Base-by-base conservation (phyloP, 495 filamentous ascomycete species). In the Lasiosphaeria hispida region DNA sequence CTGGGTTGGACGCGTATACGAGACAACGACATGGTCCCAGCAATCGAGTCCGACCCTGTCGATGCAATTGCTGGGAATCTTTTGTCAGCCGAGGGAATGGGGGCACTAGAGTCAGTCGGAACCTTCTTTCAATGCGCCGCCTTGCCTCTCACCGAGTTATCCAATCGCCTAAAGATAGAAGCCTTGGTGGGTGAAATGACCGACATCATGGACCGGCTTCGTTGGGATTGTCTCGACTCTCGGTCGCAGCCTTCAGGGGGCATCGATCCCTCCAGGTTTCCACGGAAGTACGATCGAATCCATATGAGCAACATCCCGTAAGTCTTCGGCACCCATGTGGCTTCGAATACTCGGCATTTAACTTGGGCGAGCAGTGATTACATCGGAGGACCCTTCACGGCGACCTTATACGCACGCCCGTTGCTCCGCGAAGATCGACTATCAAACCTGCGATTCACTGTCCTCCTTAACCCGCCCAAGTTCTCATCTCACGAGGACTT, bases 231-330 rank as follows among this genome's bases (percentile, higher is more conserved):
- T 52, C 56, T 73, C 19, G 52, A 67, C n/a, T 58, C 57, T 14
- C 63, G 64, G 15, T 44, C 58, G 14, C 23, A 49, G 45, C 43
- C 58, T 11, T 14, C 18, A 11, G 58, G 37, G 11, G 41, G 33
- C 17, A 35, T 53, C 38, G 38, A 63, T 40, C 36, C 55, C n/a
- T 49, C 56, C 19, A 58, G 55, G 13, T 75, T 66, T 49, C 73
- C 72, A 8, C 37, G 55, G 10, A 37, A 9, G 13, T 76, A 72
- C 47, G 71, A 76, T 45, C 45, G 69, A 7, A 70, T 76, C 15
- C 71, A 76, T 53, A 53, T 72, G 34, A 74, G 66, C 54, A 75
- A 76, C 51, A 66, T 74, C 36, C 72, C 68, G 69, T 73, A 68
- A 61, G 70, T 69, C n/a, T 13, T 30, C 13, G 10, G 38, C 3